Conservation (phyloP, 805 yeast genomes). For the Teunomyces lycoperdinae region DNA sequence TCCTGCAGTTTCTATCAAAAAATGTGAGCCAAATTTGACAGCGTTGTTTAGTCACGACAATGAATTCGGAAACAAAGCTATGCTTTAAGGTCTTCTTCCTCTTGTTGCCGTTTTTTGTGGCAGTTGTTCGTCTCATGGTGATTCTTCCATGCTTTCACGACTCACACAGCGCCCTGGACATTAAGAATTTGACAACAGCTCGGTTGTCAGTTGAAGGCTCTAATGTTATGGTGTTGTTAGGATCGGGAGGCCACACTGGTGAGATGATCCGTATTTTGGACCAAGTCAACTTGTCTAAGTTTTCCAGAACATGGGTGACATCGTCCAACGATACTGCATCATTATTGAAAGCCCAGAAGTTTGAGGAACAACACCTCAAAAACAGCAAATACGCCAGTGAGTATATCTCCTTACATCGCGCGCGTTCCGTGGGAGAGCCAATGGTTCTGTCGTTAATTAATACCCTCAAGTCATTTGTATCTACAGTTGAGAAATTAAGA, state of each 20-base stretch:
- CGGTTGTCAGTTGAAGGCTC: conserved; percentile 7
- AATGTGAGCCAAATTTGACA: no score
- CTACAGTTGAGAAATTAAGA: conserved; percentile 26
- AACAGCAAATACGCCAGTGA: conserved; percentile 12
- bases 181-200: background rate
- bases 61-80: conserved; percentile 21
- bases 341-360: conserved; percentile 33
- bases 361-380: conserved; percentile 25
- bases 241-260: conserved; percentile 97
- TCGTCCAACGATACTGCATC: conserved; percentile 56
- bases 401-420: conserved; percentile 46
- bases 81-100: conserved; percentile 13
- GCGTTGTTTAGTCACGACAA: conserved; percentile 1
- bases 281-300: conserved; percentile 28
- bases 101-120: conserved; percentile 20
- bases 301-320: conserved; percentile 38
- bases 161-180: background rate
- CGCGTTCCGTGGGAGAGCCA: conserved; percentile 60
- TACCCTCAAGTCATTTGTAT: conserved; percentile 37
- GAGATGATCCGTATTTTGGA: conserved; percentile 78
- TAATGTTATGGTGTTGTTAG: conserved; percentile 62
- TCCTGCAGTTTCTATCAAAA: background rate
- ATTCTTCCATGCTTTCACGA: conserved; percentile 19
- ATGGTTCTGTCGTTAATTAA: conserved; percentile 44
- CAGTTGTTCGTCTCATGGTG: conserved; percentile 19